These are phyloP conservation scores for Aspergillus sclerotialis DNA, from an alignment of 2,329 filamentous ascomycete species.

Conservation along the genomic window DNA sequence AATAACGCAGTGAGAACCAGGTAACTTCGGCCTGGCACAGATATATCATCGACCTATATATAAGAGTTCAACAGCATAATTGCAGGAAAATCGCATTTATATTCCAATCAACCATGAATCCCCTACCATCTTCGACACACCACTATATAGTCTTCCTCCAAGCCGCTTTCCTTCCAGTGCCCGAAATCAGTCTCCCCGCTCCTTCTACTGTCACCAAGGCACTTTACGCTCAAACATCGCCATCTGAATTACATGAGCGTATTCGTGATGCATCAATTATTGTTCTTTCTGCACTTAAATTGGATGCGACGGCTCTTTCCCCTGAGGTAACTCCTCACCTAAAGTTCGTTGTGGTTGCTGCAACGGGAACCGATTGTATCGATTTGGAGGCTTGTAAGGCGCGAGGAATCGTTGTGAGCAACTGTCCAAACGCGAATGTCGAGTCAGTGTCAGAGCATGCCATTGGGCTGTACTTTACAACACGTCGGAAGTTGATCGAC, in stretches of 20 bases:
- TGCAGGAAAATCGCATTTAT: no score
- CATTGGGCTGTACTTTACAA: slow-evolving; percentile 43
- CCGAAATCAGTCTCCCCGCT: slow-evolving; percentile 37
- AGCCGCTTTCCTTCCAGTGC: slow-evolving; percentile 34
- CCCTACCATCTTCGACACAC: slow-evolving; percentile 21
- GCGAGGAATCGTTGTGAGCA: slow-evolving; percentile 40
- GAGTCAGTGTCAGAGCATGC: slow-evolving; percentile 46
- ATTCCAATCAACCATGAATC: slow-evolving; percentile 7
- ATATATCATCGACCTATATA: no score
- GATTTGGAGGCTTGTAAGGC: slow-evolving; percentile 38
- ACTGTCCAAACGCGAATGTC: slow-evolving; percentile 42
- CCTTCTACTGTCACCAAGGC: slow-evolving; percentile 27
- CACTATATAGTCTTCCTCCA: slow-evolving; percentile 45
- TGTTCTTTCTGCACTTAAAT: slow-evolving; percentile 30
- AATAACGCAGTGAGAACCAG: no score
- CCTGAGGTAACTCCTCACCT: slow-evolving; percentile 38
- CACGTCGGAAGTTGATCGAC: slow-evolving; percentile 35
- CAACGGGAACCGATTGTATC: slow-evolving; percentile 42
- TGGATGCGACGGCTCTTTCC: slow-evolving; percentile 31
- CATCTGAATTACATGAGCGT: slow-evolving; percentile 32
- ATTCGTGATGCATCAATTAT: slow-evolving; percentile 42
- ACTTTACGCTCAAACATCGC: slow-evolving; percentile 27
- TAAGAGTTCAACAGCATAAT: no score
- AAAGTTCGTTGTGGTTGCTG: slow-evolving; percentile 38
- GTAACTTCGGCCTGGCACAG: no score